Evolutionary conservation across 2,329 filamentous ascomycete species (phyloP), one percentile per base, ranked within the genome.

Genomic region (Xylariales sp.): DNA sequence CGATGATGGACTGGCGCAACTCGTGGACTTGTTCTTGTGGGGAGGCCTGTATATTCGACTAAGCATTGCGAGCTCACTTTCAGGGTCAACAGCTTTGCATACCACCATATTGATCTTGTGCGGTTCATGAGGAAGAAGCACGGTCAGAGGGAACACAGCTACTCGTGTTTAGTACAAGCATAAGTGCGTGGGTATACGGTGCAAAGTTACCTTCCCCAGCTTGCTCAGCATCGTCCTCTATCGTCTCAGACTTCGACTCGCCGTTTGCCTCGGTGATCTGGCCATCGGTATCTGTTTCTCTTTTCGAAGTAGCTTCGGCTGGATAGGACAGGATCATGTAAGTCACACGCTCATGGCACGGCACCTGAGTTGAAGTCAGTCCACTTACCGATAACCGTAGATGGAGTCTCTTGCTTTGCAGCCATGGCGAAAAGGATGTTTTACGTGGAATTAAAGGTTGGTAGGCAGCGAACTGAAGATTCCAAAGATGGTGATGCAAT

Each of bases 21-120:
- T 98, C 93, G 66, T 97, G 93, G 47, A 97, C 84, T 64, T 96
- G 91, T 69, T 98, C 94, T 73, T 95, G 86, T 51, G 84, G 84
- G 31, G 88, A 91, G 43, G 95, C 86, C 86, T 93, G 55, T 22
- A 46, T 42, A 43, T 40, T n/a, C n/a, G n/a, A n/a, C n/a, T n/a
- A n/a, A n/a, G n/a, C n/a, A n/a, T n/a, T n/a, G n/a, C n/a, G n/a
- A n/a, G n/a, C n/a, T n/a, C n/a, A n/a, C n/a, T n/a, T n/a, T n/a
- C n/a, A n/a, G n/a, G n/a, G n/a, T n/a, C n/a, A n/a, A n/a, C n/a
- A n/a, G n/a, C n/a, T n/a, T n/a, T n/a, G 69, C 77, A 66, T 65
- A 94, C 89, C 79, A 88, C 90, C 53, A 96, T 82, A 61, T 90
- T 80, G 57, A 94, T 86, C 65, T 87, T 82, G 54, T 81, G 77